These are phyloP conservation scores for Fusarium sp. DNA, from an alignment of 2,329 filamentous ascomycete genomes.

Conservation along the genomic window DNA sequence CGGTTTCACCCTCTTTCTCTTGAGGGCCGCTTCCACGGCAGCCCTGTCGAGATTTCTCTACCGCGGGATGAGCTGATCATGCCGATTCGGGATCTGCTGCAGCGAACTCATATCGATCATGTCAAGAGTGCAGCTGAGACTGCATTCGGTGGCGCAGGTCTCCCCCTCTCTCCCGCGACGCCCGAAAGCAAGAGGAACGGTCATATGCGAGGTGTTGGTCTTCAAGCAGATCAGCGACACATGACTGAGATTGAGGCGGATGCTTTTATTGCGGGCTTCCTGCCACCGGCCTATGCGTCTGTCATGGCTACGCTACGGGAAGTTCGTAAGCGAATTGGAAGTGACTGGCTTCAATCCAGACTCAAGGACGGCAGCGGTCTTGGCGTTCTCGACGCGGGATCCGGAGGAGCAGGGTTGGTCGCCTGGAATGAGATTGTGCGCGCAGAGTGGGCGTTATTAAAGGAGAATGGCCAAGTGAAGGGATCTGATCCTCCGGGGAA, in stretches of 20 bases:
- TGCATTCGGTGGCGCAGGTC: constrained; percentile 76
- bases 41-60: constrained; percentile 77
- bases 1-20: constrained; percentile 79
- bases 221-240: constrained; percentile 69
- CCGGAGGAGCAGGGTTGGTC: constrained; percentile 75
- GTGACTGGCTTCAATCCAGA: constrained; percentile 73
- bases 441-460: constrained; percentile 82
- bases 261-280: constrained; percentile 72
- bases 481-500: constrained; percentile 68
- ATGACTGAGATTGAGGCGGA: constrained; percentile 82
- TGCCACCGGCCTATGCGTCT: constrained; percentile 77
- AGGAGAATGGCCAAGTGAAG: constrained; percentile 55
- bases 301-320: constrained; percentile 75
- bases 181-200: constrained; percentile 64
- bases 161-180: constrained; percentile 81
- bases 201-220: constrained; percentile 70
- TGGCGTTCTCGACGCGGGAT: constrained; percentile 77
- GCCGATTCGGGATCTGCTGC: constrained; percentile 75
- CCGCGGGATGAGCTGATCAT: constrained; percentile 74
- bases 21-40: constrained; percentile 77
- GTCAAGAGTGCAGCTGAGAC: constrained; percentile 75
- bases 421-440: constrained; percentile 81
- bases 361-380: constrained; percentile 65
- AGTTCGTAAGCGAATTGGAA: constrained; percentile 75
- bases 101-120: constrained; percentile 75